Conservation (phyloP, 192 early-diverging fungal species). For the Coemansia sp. region DNA sequence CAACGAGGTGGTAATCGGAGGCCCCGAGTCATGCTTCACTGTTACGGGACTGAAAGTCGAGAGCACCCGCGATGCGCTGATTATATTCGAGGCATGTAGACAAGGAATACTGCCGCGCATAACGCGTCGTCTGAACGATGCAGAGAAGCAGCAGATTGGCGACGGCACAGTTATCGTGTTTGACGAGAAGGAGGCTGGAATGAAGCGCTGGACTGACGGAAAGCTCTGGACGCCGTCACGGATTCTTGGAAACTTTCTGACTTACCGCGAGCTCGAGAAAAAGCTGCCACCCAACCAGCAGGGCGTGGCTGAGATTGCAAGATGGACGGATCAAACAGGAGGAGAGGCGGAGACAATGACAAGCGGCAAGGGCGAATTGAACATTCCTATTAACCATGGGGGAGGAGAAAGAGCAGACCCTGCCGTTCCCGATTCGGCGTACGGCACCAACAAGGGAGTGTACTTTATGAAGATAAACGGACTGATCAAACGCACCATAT, state of each 20-base stretch:
- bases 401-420: background rate
- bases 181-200: constrained; percentile 80
- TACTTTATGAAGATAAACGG: constrained; percentile 60
- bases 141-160: constrained; percentile 68
- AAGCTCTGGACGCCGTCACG: constrained; percentile 82
- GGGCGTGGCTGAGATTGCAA: constrained; percentile 25
- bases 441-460: constrained; percentile 38
- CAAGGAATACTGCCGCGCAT: constrained; percentile 68
- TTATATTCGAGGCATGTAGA: constrained; percentile 78
- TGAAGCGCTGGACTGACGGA: constrained; percentile 89
- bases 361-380: background rate
- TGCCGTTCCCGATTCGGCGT: background rate
- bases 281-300: constrained; percentile 59
- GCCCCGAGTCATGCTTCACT: constrained; percentile 30
- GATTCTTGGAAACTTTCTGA: constrained; percentile 76
- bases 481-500: constrained; percentile 79
- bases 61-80: constrained; percentile 70
- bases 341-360: too few relatives aligned
- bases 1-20: constrained; percentile 42
- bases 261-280: constrained; percentile 72
- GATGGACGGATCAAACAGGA: background rate
- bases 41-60: constrained; percentile 39
- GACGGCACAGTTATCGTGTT: constrained; percentile 85
- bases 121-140: constrained; percentile 69
- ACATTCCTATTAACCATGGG: background rate